A percentile compares a stretch with the other conserved stretches of the same genome.
phyloP scores from a whole-genome alignment of 2,329 filamentous ascomycete species.

The Aspergillus jensenii region DNA sequence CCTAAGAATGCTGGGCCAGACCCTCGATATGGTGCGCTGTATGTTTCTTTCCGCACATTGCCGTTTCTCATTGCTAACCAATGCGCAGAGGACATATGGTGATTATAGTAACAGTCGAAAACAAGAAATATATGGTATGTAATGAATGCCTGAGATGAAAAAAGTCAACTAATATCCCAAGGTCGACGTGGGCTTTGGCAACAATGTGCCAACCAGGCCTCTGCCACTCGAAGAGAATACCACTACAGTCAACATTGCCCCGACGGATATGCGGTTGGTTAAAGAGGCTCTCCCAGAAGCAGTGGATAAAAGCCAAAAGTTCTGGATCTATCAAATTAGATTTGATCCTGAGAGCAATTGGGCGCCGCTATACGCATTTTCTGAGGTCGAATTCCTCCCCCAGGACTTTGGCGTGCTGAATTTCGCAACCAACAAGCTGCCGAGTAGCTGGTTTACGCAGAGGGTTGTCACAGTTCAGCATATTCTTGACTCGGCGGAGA shows the following conservation, averaged over 20 bases:
- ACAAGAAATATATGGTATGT: constrained; percentile 43
- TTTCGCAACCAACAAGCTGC: constrained; percentile 53
- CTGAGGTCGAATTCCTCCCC: constrained; percentile 62
- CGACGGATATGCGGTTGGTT: constrained; percentile 57
- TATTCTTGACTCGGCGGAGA: constrained; percentile 49
- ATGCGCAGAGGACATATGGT: constrained; percentile 54
- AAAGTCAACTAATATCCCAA: constrained; percentile 18
- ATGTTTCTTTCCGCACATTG: constrained; percentile 11
- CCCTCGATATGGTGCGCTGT: constrained; percentile 51
- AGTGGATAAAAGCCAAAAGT: constrained; percentile 44
- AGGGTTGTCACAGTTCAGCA: constrained; percentile 56
- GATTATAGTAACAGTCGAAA: constrained; percentile 58
- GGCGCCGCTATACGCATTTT: constrained; percentile 64
- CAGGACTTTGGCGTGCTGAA: constrained; percentile 64
- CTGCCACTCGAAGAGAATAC: constrained; percentile 51
- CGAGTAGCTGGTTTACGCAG: constrained; percentile 55
- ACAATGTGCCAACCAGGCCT: constrained; percentile 59
- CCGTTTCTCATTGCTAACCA: background rate
- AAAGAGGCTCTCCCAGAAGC: constrained; percentile 49
- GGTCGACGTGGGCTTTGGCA: constrained; percentile 66
- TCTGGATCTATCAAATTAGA: constrained; percentile 66
- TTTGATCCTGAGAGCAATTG: constrained; percentile 52
- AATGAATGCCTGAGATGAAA: background rate
- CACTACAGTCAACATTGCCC: constrained; percentile 48
- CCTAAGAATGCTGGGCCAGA: constrained; percentile 4